Conservation (phyloP, 2,329 filamentous ascomycete species). For the Cercospora nicotianae region DNA sequence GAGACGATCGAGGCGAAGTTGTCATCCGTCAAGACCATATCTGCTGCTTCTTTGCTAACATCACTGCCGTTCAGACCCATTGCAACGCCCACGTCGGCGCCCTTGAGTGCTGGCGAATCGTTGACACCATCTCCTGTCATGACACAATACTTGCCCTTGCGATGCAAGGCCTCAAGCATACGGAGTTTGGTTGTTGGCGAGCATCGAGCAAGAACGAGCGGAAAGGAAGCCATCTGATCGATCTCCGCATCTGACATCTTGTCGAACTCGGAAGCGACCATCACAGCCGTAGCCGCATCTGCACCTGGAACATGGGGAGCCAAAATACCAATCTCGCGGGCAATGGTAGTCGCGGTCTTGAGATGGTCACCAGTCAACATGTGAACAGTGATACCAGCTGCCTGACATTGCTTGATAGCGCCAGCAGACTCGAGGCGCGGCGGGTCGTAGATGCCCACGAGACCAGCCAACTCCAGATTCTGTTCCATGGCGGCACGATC, state of each 20-base stretch:
- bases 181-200: constrained; percentile 51
- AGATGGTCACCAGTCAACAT: constrained; percentile 53
- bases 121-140: constrained; percentile 52
- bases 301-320: constrained; percentile 31
- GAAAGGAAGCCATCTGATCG: constrained; percentile 44
- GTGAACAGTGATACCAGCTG: constrained; percentile 51
- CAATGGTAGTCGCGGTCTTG: constrained; percentile 49
- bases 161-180: constrained; percentile 49
- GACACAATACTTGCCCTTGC: constrained; percentile 43
- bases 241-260: constrained; percentile 46
- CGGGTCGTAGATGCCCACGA: constrained; percentile 39
- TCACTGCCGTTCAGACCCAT: constrained; percentile 49
- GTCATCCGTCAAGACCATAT: constrained; percentile 49
- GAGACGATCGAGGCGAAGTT: constrained; percentile 50
- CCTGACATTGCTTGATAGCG: constrained; percentile 48
- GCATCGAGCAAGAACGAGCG: constrained; percentile 49
- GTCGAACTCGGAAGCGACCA: constrained; percentile 50
- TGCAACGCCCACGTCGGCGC: constrained; percentile 49
- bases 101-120: constrained; percentile 48
- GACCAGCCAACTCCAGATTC: constrained; percentile 34
- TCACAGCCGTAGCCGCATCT: constrained; percentile 38
- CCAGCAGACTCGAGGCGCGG: constrained; percentile 37
- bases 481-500: constrained; percentile 31
- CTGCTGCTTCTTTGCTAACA: constrained; percentile 47
- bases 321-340: constrained; percentile 49